Evolutionary conservation across 306 rosid genomes (phyloP), one percentile per base, ranked within the genome.

Genomic region (Clitoria ternatea): DNA sequence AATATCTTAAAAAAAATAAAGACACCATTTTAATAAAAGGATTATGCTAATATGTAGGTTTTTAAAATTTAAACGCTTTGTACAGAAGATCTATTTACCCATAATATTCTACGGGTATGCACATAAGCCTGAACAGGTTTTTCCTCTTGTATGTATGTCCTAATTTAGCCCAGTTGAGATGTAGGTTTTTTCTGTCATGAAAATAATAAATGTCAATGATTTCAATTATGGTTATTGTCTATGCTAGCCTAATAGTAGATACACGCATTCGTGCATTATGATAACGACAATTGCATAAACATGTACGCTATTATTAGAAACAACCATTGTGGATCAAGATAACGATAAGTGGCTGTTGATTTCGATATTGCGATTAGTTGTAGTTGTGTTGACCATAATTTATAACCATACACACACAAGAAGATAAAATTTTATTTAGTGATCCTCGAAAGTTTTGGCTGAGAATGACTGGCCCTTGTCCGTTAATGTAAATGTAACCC

Each of bases 191-290:
- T 61, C 32, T 50, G 64, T 63, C 40, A 56, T 50, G 65, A 26
- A 39, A 62, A 63, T 61, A 61, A 68, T 33, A 49, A 59, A 57
- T 45, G 29, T 23, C 36, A 74, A 63, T 36, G 17, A 50, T 62
- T 61, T 20, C 12, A 62, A 63, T 42, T 19, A 17, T 61, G 29
- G 17, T 22, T 26, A 27, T 37, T 63, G 43, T 63, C 53, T 10
- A 53, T 40, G 36, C 10, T 39, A 52, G 24, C 52, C 71, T 35
- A 63, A 42, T 49, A 61, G 56, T 66, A 15, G 29, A 18, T 62
- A 32, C 68, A 50, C 8, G n/a, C 73, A 59, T 37, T 59, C 75
- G 73, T 79, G 83, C 75, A 79, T 11, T 29, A 57, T 59, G 79
- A 72, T 61, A 49, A 50, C 26, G 81, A 66, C 83, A 37, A 57